phyloP scores from a whole-genome alignment of 1,139 yeast species.

The Pichia sp. region DNA sequence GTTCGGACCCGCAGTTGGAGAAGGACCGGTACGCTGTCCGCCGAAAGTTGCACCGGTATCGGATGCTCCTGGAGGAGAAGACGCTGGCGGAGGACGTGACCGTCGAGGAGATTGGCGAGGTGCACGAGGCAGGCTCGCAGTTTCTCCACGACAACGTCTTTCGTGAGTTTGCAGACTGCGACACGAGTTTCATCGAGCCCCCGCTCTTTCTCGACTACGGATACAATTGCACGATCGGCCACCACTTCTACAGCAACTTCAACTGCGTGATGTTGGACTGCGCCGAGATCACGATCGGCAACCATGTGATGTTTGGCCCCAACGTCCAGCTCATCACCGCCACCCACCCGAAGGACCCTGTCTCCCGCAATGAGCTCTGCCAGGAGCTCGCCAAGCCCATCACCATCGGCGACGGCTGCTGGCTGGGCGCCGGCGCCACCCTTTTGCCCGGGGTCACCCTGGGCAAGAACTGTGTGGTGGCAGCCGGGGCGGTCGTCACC shows the following conservation, averaged over 20 bases:
- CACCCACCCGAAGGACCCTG: neutral
- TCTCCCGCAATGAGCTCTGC: neutral
- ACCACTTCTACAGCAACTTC: neutral
- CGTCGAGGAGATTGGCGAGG: neutral
- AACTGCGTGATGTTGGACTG: neutral
- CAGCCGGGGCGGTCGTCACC: neutral
- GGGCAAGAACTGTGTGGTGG: neutral
- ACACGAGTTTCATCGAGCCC: neutral
- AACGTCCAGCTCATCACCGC: neutral
- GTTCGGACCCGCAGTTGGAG: neutral
- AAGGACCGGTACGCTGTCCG: neutral
- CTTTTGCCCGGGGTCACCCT: neutral
- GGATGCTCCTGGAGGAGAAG: neutral
- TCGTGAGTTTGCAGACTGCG: neutral
- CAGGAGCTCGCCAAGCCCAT: neutral
- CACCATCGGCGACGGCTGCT: neutral
- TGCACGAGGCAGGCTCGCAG: neutral
- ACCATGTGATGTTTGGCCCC: neutral
- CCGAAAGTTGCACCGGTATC: neutral
- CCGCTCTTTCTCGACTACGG: neutral
- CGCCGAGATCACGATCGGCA: neutral
- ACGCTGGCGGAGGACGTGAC: neutral
- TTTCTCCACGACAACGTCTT: neutral
- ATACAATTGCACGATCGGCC: neutral
- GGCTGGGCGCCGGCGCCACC: neutral